Conservation (phyloP, 2,329 filamentous ascomycete species). For the Venturia carpophila region DNA sequence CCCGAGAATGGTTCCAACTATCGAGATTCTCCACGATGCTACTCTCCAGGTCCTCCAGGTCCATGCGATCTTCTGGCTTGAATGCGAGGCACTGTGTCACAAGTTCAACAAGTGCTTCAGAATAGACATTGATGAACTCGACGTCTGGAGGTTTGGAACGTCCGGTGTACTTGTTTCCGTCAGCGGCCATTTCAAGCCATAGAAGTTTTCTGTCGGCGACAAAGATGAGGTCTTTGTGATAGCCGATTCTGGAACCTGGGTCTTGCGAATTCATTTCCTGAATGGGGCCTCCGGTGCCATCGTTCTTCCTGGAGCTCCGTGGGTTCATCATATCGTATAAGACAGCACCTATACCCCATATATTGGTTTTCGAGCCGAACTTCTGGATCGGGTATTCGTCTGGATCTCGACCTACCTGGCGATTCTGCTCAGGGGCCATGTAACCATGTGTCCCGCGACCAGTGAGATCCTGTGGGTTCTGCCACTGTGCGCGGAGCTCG, state of each 20-base stretch:
- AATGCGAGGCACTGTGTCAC: neutral
- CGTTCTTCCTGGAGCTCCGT: neutral
- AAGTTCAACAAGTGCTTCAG: neutral
- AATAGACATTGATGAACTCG: neutral
- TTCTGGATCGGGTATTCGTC: neutral
- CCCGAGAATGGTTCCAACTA: neutral
- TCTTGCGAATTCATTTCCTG: neutral
- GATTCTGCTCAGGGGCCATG: conserved; percentile 2
- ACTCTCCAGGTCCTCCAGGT: neutral
- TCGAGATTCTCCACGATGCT: neutral
- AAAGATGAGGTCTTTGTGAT: neutral
- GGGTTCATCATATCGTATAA: conserved; percentile 6
- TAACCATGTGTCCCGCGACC: neutral
- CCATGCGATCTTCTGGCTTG: neutral
- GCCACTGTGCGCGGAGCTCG: neutral
- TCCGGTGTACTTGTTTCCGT: neutral
- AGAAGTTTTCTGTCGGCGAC: neutral
- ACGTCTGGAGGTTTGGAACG: neutral
- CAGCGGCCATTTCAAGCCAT: neutral
- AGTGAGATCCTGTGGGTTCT: neutral
- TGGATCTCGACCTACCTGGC: neutral
- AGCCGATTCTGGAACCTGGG: neutral
- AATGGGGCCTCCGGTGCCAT: neutral
- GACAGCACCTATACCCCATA: conserved; percentile 1
- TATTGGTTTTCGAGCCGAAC: neutral